These are phyloP conservation scores for Mycena vitilis DNA, from an alignment of 768 basidiomycete species.

Conservation along the genomic window DNA sequence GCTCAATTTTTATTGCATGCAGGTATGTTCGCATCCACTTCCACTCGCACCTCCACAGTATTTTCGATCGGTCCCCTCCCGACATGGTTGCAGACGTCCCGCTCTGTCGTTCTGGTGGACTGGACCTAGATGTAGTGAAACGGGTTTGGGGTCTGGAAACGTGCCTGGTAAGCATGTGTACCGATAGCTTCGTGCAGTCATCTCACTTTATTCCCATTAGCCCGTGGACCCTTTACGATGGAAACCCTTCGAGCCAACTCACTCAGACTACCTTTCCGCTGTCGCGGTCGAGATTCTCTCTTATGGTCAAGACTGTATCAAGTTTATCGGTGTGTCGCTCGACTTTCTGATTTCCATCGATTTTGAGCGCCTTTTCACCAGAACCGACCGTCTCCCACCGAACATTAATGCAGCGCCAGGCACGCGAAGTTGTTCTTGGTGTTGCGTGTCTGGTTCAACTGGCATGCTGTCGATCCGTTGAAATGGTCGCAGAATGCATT, in stretches of 20 bases:
- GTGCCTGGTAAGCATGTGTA: conserved; percentile 18
- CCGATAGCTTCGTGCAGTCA: too few species aligned
- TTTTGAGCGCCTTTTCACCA: not conserved
- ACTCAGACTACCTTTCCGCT: conserved; percentile 32
- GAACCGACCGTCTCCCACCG: conserved; percentile 33
- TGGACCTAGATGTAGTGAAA: conserved; percentile 27
- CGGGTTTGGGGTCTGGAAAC: conserved; percentile 35
- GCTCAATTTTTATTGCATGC: not conserved
- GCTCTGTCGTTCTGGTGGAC: conserved; percentile 30
- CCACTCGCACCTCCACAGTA: not conserved
- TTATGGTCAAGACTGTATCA: conserved; percentile 29
- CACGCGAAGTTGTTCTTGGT: conserved; percentile 22
- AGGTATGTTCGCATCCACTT: not conserved
- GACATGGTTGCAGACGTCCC: conserved; percentile 32
- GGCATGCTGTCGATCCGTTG: conserved; percentile 9
- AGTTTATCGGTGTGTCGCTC: conserved; percentile 31
- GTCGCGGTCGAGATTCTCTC: conserved; percentile 32
- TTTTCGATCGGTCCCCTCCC: conserved; percentile 31
- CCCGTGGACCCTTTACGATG: conserved; percentile 36
- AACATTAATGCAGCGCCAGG: conserved; percentile 33
- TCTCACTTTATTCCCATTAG: conserved; percentile 7
- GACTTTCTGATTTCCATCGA: too few species aligned
- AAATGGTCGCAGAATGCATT: conserved; percentile 24
- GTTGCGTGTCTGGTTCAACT: conserved; percentile 20
- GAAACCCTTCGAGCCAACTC: conserved; percentile 33